Base-by-base conservation (phyloP, 345 rosid genomes). In the Brassica incana region DNA sequence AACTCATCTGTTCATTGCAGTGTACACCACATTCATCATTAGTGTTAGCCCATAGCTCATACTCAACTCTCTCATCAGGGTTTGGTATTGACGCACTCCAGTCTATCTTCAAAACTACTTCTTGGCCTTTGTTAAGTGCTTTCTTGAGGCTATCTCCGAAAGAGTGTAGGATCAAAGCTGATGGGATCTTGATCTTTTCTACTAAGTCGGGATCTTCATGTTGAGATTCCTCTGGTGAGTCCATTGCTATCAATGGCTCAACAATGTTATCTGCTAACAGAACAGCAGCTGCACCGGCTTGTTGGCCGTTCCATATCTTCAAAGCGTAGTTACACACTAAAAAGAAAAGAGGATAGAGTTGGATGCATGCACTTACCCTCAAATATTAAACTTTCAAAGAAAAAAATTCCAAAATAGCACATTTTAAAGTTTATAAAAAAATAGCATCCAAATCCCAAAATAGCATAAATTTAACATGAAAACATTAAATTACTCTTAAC, bases 31-130 rank as follows among this genome's bases (percentile, higher is more conserved):
- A 95, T 81, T 92, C 92, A 4, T 95, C 99, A 5, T 90, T 95
- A 87, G 92, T 90, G 72, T 92, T 95, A 3, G 95, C 87, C 99
- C 99, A 95, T 8, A 95, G 85, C 81, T 95, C 96, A 54, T 95
- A 95, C 82, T 95, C 97, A 54, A 95, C 99, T 80, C 97, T 88
- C 59, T 90, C 85, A 38, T 95, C 98, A 20, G 99, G 99, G 79
- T 92, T 93, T 56, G 99, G 99, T 82, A 95, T 68, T 0, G 97
- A 90, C 81, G 91, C 99, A 74, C 91, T 88, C 99, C 98, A 95
- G 74, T 95, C 99, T 48, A 95, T 29, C 71, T 88, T 88, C 27
- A 92, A 25, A 54, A 89, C 67, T 8, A 90, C 87, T 25, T 89
- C 90, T 20, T 91, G 90, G 2, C 80, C 85, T 66, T 81, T 87